Conservation (phyloP, 1,284 basidiomycete species). For the Cutaneotrichosporon arboriforme region DNA sequence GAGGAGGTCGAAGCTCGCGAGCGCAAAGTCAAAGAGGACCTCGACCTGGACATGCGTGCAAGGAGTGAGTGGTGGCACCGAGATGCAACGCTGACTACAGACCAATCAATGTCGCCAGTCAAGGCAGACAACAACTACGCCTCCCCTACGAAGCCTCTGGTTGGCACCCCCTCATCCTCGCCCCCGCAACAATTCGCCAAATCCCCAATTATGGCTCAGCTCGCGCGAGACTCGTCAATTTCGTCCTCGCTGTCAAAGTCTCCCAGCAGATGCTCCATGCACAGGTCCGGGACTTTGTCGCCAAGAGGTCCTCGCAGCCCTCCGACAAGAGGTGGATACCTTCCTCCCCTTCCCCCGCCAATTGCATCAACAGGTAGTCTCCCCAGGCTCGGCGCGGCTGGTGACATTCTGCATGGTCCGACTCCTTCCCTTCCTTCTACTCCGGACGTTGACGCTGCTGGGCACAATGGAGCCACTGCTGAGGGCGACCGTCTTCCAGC, state of each 20-base stretch:
- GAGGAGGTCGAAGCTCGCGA: slow-evolving; percentile 17
- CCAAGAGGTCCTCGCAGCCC: slow-evolving; percentile 12
- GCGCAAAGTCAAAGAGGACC: slow-evolving; percentile 2
- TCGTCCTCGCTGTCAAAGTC: slow-evolving; percentile 5
- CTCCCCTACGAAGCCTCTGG: background rate
- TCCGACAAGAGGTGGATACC: slow-evolving; percentile 5
- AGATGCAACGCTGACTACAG: background rate
- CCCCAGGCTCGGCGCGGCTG: background rate
- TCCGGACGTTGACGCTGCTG: too few relatives aligned
- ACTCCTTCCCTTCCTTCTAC: too few relatives aligned
- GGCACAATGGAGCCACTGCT: too few relatives aligned
- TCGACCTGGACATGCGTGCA: background rate
- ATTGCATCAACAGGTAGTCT: background rate
- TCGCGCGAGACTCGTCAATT: slow-evolving; percentile 10
- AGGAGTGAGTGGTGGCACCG: background rate
- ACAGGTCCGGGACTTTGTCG: slow-evolving; percentile 9
- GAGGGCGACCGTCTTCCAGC: too few relatives aligned
- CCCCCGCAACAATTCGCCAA: background rate
- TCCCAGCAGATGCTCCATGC: slow-evolving; percentile 3
- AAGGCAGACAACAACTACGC: background rate
- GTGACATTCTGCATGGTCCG: background rate
- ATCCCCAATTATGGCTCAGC: background rate
- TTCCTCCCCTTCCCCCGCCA: slow-evolving; percentile 12
- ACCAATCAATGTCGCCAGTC: background rate
- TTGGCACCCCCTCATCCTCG: background rate